A percentile compares a stretch with the other conserved stretches of the same genome.
phyloP scores from a whole-genome alignment of 495 filamentous ascomycete genomes.

The Penicillium goetzii region DNA sequence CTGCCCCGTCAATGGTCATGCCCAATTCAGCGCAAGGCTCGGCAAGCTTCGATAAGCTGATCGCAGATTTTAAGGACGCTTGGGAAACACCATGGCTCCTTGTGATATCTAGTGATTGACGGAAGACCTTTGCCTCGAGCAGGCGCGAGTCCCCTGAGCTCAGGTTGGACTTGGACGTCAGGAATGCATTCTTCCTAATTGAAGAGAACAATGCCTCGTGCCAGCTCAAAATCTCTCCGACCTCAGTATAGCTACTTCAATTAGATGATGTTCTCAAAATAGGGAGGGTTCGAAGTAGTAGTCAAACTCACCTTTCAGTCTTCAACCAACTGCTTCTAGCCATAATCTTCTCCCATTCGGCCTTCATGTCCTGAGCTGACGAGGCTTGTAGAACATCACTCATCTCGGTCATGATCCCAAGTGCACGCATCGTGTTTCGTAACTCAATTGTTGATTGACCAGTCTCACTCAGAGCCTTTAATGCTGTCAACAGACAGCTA shows the following conservation, averaged over 20 bases:
- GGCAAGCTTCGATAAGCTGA: slow-evolving; percentile 76
- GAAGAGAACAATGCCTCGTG: slow-evolving; percentile 81
- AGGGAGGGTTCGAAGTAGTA: slow-evolving; percentile 21
- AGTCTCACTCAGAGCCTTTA: slow-evolving; percentile 58
- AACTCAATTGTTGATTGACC: slow-evolving; percentile 63
- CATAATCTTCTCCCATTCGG: slow-evolving; percentile 64
- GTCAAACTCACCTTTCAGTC: slow-evolving; percentile 61
- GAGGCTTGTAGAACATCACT: slow-evolving; percentile 71
- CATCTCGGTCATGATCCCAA: slow-evolving; percentile 80
- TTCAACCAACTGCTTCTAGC: slow-evolving; percentile 76
- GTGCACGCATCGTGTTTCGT: slow-evolving; percentile 65
- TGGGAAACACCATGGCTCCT: slow-evolving; percentile 79
- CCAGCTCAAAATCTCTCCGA: slow-evolving; percentile 78
- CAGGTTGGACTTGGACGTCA: slow-evolving; percentile 62
- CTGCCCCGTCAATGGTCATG: slow-evolving; percentile 73
- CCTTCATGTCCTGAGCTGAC: slow-evolving; percentile 61
- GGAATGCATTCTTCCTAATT: slow-evolving; percentile 65
- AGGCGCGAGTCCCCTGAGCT: slow-evolving; percentile 64
- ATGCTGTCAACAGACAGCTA: slow-evolving; percentile 63
- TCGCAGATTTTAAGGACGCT: slow-evolving; percentile 81
- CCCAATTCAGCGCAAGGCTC: slow-evolving; percentile 65
- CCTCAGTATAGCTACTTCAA: slow-evolving; percentile 72
- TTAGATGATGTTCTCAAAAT: slow-evolving; percentile 20
- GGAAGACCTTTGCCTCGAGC: slow-evolving; percentile 71
- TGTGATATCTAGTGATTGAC: slow-evolving; percentile 73